Evolutionary conservation across 2,329 filamentous ascomycete species (phyloP).

Genomic region (Neonectria sp.): DNA sequence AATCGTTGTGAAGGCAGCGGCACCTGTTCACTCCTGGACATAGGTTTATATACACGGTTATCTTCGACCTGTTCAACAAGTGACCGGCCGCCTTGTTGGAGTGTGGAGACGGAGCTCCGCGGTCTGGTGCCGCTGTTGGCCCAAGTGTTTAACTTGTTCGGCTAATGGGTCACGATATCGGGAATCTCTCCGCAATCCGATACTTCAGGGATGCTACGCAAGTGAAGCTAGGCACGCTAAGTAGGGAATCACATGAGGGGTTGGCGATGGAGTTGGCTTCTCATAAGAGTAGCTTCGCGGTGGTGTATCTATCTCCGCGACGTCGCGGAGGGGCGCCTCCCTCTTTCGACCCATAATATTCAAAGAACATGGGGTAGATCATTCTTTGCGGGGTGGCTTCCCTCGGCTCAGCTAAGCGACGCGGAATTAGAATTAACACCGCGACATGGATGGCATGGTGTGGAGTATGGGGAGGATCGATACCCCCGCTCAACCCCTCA

Average conservation of each 20-base stretch:
- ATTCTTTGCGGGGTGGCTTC: too few relatives aligned
- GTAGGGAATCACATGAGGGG: background rate
- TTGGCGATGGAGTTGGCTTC: constrained; percentile 3
- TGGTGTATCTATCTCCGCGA: background rate
- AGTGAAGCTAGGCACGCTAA: background rate
- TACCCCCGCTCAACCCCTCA: constrained; percentile 11
- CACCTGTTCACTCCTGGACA: background rate
- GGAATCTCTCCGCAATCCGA: constrained; percentile 1
- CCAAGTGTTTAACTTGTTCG: background rate
- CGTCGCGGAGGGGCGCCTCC: background rate
- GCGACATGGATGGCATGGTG: background rate
- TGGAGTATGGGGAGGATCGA: background rate
- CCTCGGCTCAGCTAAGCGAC: background rate
- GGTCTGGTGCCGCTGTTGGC: constrained; percentile 3
- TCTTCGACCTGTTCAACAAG: background rate
- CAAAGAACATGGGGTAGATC: background rate
- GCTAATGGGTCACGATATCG: constrained; percentile 3
- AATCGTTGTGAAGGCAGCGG: constrained; percentile 1
- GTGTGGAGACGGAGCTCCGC: constrained; percentile 1
- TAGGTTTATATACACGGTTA: constrained; percentile 11
- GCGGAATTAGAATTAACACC: constrained; percentile 8
- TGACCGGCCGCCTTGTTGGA: background rate
- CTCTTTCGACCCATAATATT: background rate
- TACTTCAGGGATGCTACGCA: background rate
- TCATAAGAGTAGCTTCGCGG: background rate